Base-by-base conservation (phyloP, 768 basidiomycete species). In the Suillus brevipes region DNA sequence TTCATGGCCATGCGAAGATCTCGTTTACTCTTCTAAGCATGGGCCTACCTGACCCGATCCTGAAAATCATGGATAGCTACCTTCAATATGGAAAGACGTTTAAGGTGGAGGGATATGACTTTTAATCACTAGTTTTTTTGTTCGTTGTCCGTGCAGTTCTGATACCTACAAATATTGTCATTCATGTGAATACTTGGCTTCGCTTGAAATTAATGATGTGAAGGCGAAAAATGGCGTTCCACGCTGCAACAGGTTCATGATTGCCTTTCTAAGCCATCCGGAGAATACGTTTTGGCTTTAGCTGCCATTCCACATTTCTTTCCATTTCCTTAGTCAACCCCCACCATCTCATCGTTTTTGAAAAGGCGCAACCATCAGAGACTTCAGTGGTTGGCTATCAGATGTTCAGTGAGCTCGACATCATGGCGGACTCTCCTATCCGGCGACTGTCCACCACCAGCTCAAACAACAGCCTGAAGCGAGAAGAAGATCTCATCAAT, bases 1-100 rank as follows among this genome's bases (percentile, higher is more conserved):
- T 92, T 45, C 95, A 99, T 68, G 97, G 97, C 0, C 91, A 95
- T 70, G 91, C 89, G 66, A 99, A 99, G 80, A 95, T 99, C 66
- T 87, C 89, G 61, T 97, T 94, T 74, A 96, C 96, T 8, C 78
- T 99, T 34, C 78, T 97, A 62, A 97, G 95, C 73, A 96, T 97
- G 92, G 92, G 94, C 3, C 82, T 99, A 9, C 96, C 96, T 1
- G 92, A 94, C 2, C 84, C 91, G 9, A 91, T 97, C 63, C 81
- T 92, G 70, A 95, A 92, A 79, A 92, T 97, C 69, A 95, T 99
- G 93, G 89, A 95, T 68, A 89, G 90, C 66, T 95, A 94, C 75
- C 79, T 97, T 74, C 86, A 89, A 70, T 97, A 96, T 76, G 96
- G 94, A 16, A 88, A 87, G 76, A 83, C 80, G 61, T 97, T 98